Conservation (phyloP, 805 yeast species). For the Sporopachydermia lactativora region DNA sequence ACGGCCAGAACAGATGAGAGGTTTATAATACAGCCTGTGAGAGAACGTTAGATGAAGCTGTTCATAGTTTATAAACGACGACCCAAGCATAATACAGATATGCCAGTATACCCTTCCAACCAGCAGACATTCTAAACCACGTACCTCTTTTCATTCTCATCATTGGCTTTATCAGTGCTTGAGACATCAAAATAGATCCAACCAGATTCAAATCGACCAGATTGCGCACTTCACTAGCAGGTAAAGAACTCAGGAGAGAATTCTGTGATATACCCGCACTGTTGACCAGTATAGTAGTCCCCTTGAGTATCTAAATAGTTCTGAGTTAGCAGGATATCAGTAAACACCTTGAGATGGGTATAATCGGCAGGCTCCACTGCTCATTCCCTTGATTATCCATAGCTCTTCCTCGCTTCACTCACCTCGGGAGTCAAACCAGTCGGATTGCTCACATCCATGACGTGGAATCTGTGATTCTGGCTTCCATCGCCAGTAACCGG, state of each 20-base stretch:
- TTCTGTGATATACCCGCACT: conserved; percentile 52
- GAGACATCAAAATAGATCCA: conserved; percentile 47
- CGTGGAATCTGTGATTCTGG: conserved; percentile 11
- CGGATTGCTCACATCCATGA: conserved; percentile 10
- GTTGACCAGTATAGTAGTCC: conserved; percentile 19
- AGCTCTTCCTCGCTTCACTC: too few species aligned
- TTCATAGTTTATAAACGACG: neutral
- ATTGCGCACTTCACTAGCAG: conserved; percentile 25
- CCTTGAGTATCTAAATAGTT: conserved; percentile 6
- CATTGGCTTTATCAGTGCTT: conserved; percentile 37
- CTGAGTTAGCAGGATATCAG: too few species aligned
- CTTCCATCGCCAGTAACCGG: conserved; percentile 5
- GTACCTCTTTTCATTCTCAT: conserved; percentile 20
- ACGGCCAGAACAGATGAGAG: conserved; percentile 51
- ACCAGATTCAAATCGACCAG: conserved; percentile 42
- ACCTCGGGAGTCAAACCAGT: conserved; percentile 5
- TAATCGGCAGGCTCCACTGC: too few species aligned
- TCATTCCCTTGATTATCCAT: too few species aligned
- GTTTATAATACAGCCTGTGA: conserved; percentile 34
- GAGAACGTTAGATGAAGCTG: neutral
- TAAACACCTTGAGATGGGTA: too few species aligned
- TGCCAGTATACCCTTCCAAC: too few species aligned
- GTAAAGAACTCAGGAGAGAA: conserved; percentile 31
- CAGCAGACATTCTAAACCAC: too few species aligned
- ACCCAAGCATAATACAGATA: neutral